These are phyloP conservation scores for Strigomonas culicis DNA, from an alignment of 208 protist genomes.

Conservation along the genomic window DNA sequence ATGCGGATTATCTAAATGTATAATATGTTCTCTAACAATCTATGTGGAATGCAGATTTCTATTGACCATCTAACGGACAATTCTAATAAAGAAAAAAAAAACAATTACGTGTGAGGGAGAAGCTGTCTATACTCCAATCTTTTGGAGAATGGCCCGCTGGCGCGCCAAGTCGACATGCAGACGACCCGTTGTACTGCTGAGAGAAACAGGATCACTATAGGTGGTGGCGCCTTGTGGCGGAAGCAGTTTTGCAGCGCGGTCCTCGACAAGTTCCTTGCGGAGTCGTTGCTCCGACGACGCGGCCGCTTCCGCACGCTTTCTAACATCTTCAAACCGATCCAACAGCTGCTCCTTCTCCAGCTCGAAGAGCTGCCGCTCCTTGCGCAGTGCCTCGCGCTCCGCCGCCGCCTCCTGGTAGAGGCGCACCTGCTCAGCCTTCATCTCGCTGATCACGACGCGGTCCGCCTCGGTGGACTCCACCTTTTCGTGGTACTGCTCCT, in stretches of 20 bases:
- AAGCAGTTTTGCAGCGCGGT: conserved; percentile 13
- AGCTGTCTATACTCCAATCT: conserved; percentile 23
- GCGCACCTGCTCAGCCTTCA: conserved; percentile 59
- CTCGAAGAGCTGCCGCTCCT: conserved; percentile 77
- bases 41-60: too few relatives aligned
- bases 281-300: conserved; percentile 49
- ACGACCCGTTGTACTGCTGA: conserved; percentile 36
- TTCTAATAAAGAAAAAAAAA: conserved; percentile 12
- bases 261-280: conserved; percentile 38
- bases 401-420: conserved; percentile 35
- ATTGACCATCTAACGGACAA: too few relatives aligned
- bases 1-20: too few relatives aligned
- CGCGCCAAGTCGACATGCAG: conserved; percentile 79
- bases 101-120: too few relatives aligned
- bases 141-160: conserved; percentile 77
- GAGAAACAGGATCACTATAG: neutral
- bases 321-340: conserved; percentile 59
- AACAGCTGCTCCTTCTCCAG: conserved; percentile 74
- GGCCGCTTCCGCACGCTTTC: conserved; percentile 64
- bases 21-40: too few relatives aligned
- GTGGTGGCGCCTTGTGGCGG: neutral
- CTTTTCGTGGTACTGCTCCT: conserved; percentile 67
- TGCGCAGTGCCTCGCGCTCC: conserved; percentile 61
- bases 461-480: conserved; percentile 65
- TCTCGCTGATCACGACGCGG: conserved; percentile 37